Percentiles rank a stretch among this genome's conserved stretches.
Conservation (phyloP, 140 eudicot species). For the Eryngium alpinum region DNA sequence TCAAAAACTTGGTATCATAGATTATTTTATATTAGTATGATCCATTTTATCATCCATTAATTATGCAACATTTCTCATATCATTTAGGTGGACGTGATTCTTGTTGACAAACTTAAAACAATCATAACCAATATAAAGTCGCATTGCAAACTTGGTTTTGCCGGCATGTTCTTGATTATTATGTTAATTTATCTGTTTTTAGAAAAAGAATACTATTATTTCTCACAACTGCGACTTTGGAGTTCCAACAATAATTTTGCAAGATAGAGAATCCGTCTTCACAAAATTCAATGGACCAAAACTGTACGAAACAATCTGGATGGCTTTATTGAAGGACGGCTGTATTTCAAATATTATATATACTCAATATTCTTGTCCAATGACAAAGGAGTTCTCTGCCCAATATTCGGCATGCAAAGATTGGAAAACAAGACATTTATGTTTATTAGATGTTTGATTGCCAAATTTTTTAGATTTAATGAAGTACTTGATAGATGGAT, state of each 20-base stretch:
- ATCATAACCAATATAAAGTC: conserved; percentile 89
- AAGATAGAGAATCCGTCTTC: too few species aligned
- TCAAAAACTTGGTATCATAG: too few species aligned
- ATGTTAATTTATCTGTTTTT: too few species aligned
- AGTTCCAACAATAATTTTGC: conserved; percentile 77
- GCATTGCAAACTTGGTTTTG: conserved; percentile 95
- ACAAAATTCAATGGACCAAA: conserved; percentile 97
- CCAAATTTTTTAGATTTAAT: background rate
- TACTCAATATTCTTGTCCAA: conserved; percentile 99
- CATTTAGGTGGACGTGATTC: conserved; percentile 93
- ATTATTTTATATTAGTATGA: too few species aligned
- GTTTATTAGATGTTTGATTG: conserved; percentile 9
- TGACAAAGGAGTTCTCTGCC: conserved; percentile 97
- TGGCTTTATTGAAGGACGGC: conserved; percentile 92
- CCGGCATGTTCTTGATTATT: conserved; percentile 49
- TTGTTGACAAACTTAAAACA: conserved; percentile 91
- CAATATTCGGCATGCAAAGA: conserved; percentile 84
- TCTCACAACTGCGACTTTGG: too few species aligned
- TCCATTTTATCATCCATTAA: too few species aligned
- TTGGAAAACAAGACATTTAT: conserved; percentile 77
- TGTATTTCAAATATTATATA: conserved; percentile 96
- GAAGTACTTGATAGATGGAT: background rate
- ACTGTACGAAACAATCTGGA: conserved; percentile 92
- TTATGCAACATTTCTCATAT: conserved; percentile 5
- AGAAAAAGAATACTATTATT: too few species aligned